Evolutionary conservation across 805 yeast genomes (phyloP).

Genomic region (Millerago galiae): DNA sequence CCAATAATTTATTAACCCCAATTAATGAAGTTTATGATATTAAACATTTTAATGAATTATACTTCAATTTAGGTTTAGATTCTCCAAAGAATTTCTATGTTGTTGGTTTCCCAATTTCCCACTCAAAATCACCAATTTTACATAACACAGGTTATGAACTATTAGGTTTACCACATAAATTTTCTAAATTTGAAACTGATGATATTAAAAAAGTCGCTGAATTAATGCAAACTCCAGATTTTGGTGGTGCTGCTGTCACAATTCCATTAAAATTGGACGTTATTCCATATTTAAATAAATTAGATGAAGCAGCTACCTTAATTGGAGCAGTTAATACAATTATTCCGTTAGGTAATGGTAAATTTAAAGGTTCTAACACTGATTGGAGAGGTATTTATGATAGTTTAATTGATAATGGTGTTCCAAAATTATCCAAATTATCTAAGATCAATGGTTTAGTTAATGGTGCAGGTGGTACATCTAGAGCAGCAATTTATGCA

Average conservation of each 20-base stretch:
- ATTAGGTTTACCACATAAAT: conserved; percentile 73
- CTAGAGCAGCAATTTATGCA: conserved; percentile 91
- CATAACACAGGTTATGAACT: conserved; percentile 74
- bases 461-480: conserved; percentile 97
- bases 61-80: conserved; percentile 57
- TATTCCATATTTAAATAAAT: conserved; percentile 53
- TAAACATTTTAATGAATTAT: conserved; percentile 52
- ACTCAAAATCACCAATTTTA: conserved; percentile 83
- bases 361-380: conserved; percentile 79
- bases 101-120: conserved; percentile 76
- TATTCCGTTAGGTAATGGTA: conserved; percentile 42
- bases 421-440: conserved; percentile 35
- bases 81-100: conserved; percentile 55
- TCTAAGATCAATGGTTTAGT: conserved; percentile 56
- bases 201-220: conserved; percentile 51
- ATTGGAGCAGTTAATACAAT: conserved; percentile 96
- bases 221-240: conserved; percentile 41
- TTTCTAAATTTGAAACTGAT: conserved; percentile 61
- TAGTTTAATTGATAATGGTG: conserved; percentile 57
- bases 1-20: conserved; percentile 75
- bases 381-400: conserved; percentile 88
- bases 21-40: conserved; percentile 68
- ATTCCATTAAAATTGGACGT: conserved; percentile 88
- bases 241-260: conserved; percentile 95
- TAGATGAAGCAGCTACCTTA: conserved; percentile 68